Evolutionary conservation across 208 protist species (phyloP).

Genomic region (Porcisia deanei): DNA sequence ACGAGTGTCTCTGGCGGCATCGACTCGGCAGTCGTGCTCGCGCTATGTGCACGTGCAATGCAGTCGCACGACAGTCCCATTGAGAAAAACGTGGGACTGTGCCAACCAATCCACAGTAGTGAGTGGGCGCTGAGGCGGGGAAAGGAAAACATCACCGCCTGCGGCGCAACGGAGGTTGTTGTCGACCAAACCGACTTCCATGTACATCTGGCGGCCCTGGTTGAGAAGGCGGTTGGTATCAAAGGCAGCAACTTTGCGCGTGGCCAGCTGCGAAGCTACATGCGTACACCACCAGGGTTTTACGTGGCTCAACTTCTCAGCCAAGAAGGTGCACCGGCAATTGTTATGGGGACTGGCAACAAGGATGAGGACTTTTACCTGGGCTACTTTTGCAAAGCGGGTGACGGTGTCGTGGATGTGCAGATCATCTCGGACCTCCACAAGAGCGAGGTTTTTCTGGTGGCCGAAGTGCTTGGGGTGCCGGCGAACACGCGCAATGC

Average conservation of each 20-base stretch:
- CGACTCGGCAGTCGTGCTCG: slow-evolving; percentile 94
- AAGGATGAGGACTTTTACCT: slow-evolving; percentile 97
- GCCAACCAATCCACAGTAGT: slow-evolving; percentile 95
- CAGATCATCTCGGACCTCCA: slow-evolving; percentile 96
- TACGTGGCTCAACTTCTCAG: slow-evolving; percentile 93
- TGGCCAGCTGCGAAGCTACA: slow-evolving; percentile 95
- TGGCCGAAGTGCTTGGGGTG: slow-evolving; percentile 83
- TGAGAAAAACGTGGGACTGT: slow-evolving; percentile 89
- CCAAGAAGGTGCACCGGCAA: slow-evolving; percentile 81
- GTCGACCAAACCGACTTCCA: slow-evolving; percentile 94
- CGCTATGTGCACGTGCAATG: slow-evolving; percentile 82
- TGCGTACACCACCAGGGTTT: slow-evolving; percentile 93
- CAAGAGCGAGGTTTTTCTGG: slow-evolving; percentile 94
- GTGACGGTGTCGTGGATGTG: slow-evolving; percentile 96
- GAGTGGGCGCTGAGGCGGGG: slow-evolving; percentile 88
- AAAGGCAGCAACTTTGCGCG: slow-evolving; percentile 83
- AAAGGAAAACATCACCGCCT: slow-evolving; percentile 75
- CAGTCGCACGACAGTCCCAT: slow-evolving; percentile 71
- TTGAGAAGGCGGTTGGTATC: slow-evolving; percentile 81
- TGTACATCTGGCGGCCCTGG: slow-evolving; percentile 49
- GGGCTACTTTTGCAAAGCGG: slow-evolving; percentile 97
- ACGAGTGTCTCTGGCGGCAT: slow-evolving; percentile 94
- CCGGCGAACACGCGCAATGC: slow-evolving; percentile 83
- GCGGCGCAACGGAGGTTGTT: slow-evolving; percentile 83
- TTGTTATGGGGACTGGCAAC: slow-evolving; percentile 97